Conservation (phyloP, 2,329 filamentous ascomycete genomes). For the Trichothecium roseum region DNA sequence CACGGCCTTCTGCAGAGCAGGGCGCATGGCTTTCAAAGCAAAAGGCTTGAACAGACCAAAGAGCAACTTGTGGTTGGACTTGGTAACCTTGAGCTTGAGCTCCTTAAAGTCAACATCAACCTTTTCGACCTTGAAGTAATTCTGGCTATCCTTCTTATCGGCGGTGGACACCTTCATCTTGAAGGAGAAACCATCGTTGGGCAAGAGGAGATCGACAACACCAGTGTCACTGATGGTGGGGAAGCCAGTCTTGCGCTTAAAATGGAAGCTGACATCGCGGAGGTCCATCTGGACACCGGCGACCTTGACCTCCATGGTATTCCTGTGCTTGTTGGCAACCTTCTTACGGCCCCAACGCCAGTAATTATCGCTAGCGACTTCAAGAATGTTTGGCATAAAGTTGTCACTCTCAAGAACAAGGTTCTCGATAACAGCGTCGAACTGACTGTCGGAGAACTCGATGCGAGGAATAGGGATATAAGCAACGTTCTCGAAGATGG, state of each 20-base stretch:
- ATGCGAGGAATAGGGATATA: slow-evolving; percentile 93
- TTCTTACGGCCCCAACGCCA: slow-evolving; percentile 91
- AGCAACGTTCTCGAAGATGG: slow-evolving; percentile 69
- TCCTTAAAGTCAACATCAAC: slow-evolving; percentile 74
- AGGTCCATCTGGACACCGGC: slow-evolving; percentile 90
- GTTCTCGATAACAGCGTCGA: slow-evolving; percentile 90
- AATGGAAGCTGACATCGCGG: slow-evolving; percentile 82
- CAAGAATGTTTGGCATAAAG: slow-evolving; percentile 83
- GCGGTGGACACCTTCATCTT: slow-evolving; percentile 80
- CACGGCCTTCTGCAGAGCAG: slow-evolving; percentile 74
- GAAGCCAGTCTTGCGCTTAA: slow-evolving; percentile 93
- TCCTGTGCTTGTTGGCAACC: slow-evolving; percentile 68
- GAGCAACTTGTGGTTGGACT: slow-evolving; percentile 90
- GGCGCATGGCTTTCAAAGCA: slow-evolving; percentile 72
- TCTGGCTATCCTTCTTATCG: slow-evolving; percentile 61
- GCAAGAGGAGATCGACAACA: slow-evolving; percentile 79
- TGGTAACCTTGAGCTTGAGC: slow-evolving; percentile 79
- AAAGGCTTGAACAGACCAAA: slow-evolving; percentile 82
- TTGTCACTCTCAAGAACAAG: slow-evolving; percentile 94
- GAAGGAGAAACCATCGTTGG: slow-evolving; percentile 82
- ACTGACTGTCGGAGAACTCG: slow-evolving; percentile 74
- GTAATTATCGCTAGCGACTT: slow-evolving; percentile 87
- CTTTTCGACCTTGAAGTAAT: slow-evolving; percentile 93
- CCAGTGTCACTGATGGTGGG: slow-evolving; percentile 79
- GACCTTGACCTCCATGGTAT: slow-evolving; percentile 72